These are phyloP conservation scores for Rhexocercosporidium sp. DNA, from an alignment of 2,329 filamentous ascomycete genomes.

Conservation along the genomic window DNA sequence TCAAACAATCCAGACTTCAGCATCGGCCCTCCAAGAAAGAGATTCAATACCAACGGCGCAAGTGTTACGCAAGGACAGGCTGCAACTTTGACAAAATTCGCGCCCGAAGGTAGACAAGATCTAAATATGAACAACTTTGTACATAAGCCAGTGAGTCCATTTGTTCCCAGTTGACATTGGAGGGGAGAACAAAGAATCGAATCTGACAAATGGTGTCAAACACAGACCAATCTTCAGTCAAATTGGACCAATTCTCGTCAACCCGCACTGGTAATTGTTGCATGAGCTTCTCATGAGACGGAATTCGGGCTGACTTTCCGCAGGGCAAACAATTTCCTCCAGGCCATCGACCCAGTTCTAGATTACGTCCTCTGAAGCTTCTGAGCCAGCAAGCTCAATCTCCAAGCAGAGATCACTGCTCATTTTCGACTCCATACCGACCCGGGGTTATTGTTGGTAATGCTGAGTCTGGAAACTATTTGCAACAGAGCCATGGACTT, in stretches of 20 bases:
- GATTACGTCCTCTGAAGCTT: not conserved
- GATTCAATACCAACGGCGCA: not conserved
- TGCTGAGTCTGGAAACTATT: too few relatives aligned
- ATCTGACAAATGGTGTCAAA: not conserved
- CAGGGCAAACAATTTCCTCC: not conserved
- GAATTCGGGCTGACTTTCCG: not conserved
- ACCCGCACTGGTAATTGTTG: not conserved
- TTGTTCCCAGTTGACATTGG: not conserved
- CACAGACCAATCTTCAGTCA: not conserved
- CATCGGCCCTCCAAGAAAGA: not conserved
- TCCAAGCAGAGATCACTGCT: not conserved
- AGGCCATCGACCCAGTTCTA: not conserved
- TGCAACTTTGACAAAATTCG: not conserved
- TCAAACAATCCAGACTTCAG: not conserved
- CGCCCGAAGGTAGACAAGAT: not conserved
- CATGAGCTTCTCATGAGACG: not conserved
- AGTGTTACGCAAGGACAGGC: not conserved
- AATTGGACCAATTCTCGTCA: too few relatives aligned
- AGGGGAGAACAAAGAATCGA: too few relatives aligned
- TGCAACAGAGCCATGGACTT: not conserved
- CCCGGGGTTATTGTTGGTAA: not conserved
- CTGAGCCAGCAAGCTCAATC: not conserved
- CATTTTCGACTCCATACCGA: not conserved
- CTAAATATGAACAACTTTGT: not conserved
- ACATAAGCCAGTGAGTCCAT: not conserved